phyloP scores from a whole-genome alignment of 805 yeast genomes.

The Nakazawaea peltata region DNA sequence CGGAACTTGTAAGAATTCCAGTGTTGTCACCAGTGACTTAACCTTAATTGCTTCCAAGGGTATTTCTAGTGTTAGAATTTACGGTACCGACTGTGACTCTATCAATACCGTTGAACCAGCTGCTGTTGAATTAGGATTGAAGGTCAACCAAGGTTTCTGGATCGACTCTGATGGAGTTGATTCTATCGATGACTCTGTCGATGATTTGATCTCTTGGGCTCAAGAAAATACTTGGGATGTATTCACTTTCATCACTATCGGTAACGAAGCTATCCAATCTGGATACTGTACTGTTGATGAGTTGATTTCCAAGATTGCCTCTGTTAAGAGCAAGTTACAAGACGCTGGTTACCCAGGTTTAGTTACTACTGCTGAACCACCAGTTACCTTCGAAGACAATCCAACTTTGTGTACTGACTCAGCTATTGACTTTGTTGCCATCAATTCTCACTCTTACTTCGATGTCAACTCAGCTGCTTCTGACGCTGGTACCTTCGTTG shows the following conservation, averaged over 20 bases:
- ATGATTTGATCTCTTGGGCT: conserved; percentile 40
- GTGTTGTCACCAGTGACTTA: conserved; percentile 51
- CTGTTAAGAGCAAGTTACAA: conserved; percentile 50
- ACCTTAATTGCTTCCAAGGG: conserved; percentile 49
- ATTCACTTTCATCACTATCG: conserved; percentile 73
- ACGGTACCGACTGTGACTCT: conserved; percentile 82
- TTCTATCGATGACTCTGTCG: conserved; percentile 56
- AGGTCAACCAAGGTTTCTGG: conserved; percentile 86
- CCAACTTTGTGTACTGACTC: conserved; percentile 64
- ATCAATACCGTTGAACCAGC: conserved; percentile 57
- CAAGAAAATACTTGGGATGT: conserved; percentile 45
- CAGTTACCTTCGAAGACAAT: conserved; percentile 55
- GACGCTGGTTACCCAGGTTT: conserved; percentile 71
- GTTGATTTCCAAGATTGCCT: conserved; percentile 54
- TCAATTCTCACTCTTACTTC: conserved; percentile 84
- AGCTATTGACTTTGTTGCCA: conserved; percentile 74
- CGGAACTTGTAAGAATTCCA: conserved; percentile 56
- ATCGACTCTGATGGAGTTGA: conserved; percentile 55
- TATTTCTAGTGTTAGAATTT: conserved; percentile 61
- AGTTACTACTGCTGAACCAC: conserved; percentile 85
- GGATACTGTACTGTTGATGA: conserved; percentile 54
- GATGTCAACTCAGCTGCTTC: conserved; percentile 53
- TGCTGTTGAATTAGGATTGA: conserved; percentile 51
- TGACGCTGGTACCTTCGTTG: conserved; percentile 64
- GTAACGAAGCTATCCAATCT: conserved; percentile 77